Conservation (phyloP, 805 yeast species). For the Pichia cephalocereana region DNA sequence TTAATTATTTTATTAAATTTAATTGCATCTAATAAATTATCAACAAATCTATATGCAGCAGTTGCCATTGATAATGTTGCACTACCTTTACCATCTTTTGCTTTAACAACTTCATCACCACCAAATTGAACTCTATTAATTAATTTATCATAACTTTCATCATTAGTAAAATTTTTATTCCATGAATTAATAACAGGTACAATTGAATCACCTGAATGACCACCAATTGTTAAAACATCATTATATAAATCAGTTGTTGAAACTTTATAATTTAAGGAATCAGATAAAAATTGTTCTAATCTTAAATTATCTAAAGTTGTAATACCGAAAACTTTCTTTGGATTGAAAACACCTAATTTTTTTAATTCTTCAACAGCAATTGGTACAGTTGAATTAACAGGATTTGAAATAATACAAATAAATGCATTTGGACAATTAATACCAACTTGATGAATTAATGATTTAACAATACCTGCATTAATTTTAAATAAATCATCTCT, state of each 20-base stretch:
- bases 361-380: constrained; percentile 50
- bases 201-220: constrained; percentile 50
- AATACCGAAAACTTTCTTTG: constrained; percentile 46
- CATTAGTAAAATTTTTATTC: constrained; percentile 28
- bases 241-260: constrained; percentile 28
- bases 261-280: constrained; percentile 7
- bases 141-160: constrained; percentile 36
- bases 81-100: constrained; percentile 90
- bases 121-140: constrained; percentile 77
- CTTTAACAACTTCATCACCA: constrained; percentile 94
- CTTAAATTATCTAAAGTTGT: constrained; percentile 52
- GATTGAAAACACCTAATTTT: constrained; percentile 41
- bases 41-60: constrained; percentile 80
- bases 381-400: constrained; percentile 55
- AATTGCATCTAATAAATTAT: constrained; percentile 26
- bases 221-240: constrained; percentile 43
- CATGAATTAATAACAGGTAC: constrained; percentile 37
- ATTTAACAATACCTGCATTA: constrained; percentile 45
- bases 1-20: constrained; percentile 18
- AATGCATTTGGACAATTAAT: constrained; percentile 41
- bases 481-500: constrained; percentile 55
- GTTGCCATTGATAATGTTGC: constrained; percentile 95
- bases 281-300: constrained; percentile 40
- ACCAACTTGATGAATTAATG: constrained; percentile 43
- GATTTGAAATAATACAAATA: constrained; percentile 48